Percentiles rank a stretch among this genome's conserved stretches.
phyloP scores from a whole-genome alignment of 768 basidiomycete genomes.

The Kwoniella dejecticola region DNA sequence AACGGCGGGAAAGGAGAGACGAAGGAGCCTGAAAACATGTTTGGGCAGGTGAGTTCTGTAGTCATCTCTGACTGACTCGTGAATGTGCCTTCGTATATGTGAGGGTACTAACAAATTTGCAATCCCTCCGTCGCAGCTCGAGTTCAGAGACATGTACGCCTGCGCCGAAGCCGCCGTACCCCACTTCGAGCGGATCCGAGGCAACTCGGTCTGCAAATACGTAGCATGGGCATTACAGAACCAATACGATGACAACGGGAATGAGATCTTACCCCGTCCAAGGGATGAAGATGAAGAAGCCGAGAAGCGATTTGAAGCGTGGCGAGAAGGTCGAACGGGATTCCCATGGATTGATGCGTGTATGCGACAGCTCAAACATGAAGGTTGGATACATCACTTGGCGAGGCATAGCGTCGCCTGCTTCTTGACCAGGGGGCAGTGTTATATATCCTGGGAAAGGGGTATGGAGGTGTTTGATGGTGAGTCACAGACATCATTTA shows the following conservation, averaged over 20 bases:
- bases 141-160: conserved; percentile 57
- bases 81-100: too few relatives aligned
- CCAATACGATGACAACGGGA: conserved; percentile 51
- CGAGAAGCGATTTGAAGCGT: conserved; percentile 48
- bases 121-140: too few relatives aligned
- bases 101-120: too few relatives aligned
- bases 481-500: conserved; percentile 13
- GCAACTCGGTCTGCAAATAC: conserved; percentile 54
- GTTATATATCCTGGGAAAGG: conserved; percentile 58
- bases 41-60: conserved; percentile 45
- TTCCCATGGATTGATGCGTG: conserved; percentile 57
- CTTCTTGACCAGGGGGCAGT: conserved; percentile 56
- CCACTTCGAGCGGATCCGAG: conserved; percentile 54
- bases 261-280: conserved; percentile 51
- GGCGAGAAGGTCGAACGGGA: conserved; percentile 54
- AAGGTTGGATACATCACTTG: conserved; percentile 58
- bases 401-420: conserved; percentile 56
- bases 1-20: conserved; percentile 41
- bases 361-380: conserved; percentile 54
- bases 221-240: conserved; percentile 56
- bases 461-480: conserved; percentile 58
- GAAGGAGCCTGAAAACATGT: conserved; percentile 55
- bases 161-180: conserved; percentile 52
- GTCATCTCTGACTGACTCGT: too few relatives aligned
- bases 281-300: conserved; percentile 37